Conservation (phyloP, 2,329 filamentous ascomycete genomes). For the Colletotrichum sp. region DNA sequence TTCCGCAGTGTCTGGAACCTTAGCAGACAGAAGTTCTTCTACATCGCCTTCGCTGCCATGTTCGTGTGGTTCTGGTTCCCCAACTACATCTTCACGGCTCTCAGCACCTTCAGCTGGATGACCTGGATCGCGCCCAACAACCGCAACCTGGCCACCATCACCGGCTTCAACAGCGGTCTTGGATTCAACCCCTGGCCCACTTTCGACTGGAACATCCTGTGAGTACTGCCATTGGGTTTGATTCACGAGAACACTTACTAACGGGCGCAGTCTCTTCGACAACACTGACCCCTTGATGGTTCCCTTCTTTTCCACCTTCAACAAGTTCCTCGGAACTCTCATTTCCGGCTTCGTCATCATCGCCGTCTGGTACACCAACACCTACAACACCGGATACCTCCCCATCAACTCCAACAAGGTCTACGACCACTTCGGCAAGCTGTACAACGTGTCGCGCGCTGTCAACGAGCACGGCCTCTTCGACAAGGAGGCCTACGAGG, state of each 20-base stretch:
- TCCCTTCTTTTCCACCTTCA: slow-evolving; percentile 65
- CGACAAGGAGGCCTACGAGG: slow-evolving; percentile 48
- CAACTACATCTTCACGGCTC: slow-evolving; percentile 46
- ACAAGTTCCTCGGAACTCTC: slow-evolving; percentile 64
- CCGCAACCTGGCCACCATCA: slow-evolving; percentile 28
- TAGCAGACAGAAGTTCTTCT: slow-evolving; percentile 46
- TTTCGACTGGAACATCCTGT: slow-evolving; percentile 34
- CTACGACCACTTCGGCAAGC: slow-evolving; percentile 51
- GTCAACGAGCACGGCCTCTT: slow-evolving; percentile 50
- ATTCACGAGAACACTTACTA: neutral
- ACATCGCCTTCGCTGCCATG: slow-evolving; percentile 41
- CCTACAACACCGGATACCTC: slow-evolving; percentile 61
- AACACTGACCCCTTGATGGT: slow-evolving; percentile 47
- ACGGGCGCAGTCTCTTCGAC: slow-evolving; percentile 11
- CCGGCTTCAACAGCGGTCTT: slow-evolving; percentile 33
- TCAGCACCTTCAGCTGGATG: slow-evolving; percentile 51
- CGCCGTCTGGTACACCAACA: slow-evolving; percentile 63
- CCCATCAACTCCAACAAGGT: slow-evolving; percentile 58
- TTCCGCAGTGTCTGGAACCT: slow-evolving; percentile 37
- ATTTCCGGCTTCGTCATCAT: slow-evolving; percentile 59
- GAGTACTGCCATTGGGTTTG: neutral
- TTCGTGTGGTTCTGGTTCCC: slow-evolving; percentile 57
- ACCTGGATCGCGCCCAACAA: slow-evolving; percentile 50
- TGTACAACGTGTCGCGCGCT: slow-evolving; percentile 51
- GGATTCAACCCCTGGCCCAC: slow-evolving; percentile 33